Percentiles rank a stretch among this genome's conserved stretches.
phyloP scores from a whole-genome alignment of 1,284 basidiomycete species.

The Ustilago bromivora region DNA sequence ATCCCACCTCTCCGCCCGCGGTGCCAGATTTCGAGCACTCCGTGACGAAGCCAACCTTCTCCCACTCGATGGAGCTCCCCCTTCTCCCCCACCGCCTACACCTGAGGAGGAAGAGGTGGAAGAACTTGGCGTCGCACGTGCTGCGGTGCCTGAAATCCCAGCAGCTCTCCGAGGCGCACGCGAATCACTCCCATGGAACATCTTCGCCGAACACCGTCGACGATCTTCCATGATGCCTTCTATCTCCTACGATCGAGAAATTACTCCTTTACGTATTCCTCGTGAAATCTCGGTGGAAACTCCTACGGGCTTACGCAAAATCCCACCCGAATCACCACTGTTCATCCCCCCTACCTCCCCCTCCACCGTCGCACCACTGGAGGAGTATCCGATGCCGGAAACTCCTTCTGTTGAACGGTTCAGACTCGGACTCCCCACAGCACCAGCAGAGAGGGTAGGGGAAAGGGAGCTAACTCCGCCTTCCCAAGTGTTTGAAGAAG shows the following conservation, averaged over 20 bases:
- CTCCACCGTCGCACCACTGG: constrained; percentile 26
- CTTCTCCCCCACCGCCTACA: constrained; percentile 31
- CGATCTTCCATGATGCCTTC: constrained; percentile 48
- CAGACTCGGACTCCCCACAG: constrained; percentile 23
- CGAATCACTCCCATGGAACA: constrained; percentile 48
- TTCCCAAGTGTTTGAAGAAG: constrained; percentile 20
- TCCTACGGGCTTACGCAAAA: constrained; percentile 36
- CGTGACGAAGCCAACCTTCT: constrained; percentile 14
- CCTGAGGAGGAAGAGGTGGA: constrained; percentile 19
- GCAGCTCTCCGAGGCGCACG: constrained; percentile 26
- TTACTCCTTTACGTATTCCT: constrained; percentile 23
- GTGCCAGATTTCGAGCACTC: constrained; percentile 17
- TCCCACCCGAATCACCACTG: constrained; percentile 26
- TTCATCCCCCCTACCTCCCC: constrained; percentile 20
- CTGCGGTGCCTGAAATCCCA: constrained; percentile 29
- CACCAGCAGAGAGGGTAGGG: background rate
- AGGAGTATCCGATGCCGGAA: constrained; percentile 17
- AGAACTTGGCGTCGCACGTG: constrained; percentile 36
- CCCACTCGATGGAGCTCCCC: constrained; percentile 12
- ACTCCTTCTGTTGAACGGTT: constrained; percentile 23
- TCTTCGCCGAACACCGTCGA: constrained; percentile 40
- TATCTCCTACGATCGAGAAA: constrained; percentile 35
- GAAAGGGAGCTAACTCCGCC: constrained; percentile 24
- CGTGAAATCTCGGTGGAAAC: constrained; percentile 43
- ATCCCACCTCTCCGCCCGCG: constrained; percentile 16